Conservation (phyloP, 129 eudicot species). For the Centella asiatica region DNA sequence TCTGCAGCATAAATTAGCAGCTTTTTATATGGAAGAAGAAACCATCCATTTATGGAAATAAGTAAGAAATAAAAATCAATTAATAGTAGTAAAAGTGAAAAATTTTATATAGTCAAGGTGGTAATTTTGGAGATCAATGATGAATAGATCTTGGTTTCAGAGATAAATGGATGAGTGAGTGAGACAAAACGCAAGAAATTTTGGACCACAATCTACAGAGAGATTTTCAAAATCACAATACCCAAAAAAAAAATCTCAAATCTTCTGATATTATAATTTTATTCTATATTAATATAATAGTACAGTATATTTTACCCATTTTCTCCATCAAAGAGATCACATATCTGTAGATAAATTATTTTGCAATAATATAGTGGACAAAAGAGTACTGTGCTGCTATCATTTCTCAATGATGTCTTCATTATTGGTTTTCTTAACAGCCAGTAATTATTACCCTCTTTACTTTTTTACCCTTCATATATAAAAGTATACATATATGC, state of each 20-base stretch:
- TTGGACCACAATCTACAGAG: not conserved
- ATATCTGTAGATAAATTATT: not conserved
- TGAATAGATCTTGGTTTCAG: conserved; percentile 2
- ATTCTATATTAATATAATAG: too few species aligned
- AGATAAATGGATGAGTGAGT: not conserved
- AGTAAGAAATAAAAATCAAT: not conserved
- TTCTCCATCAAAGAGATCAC: not conserved
- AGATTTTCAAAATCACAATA: conserved; percentile 2
- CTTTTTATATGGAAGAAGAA: conserved; percentile 37
- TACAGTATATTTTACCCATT: too few species aligned
- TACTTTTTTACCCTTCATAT: not conserved
- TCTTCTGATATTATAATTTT: too few species aligned
- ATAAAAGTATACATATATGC: not conserved
- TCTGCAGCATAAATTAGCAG: conserved; percentile 38
- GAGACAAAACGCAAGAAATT: not conserved
- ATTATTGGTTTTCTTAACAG: conserved; percentile 10
- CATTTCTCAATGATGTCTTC: conserved; percentile 82
- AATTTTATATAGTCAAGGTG: conserved; percentile 8
- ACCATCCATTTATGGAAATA: conserved; percentile 21
- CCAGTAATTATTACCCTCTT: not conserved
- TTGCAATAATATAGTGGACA: not conserved
- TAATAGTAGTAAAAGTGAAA: too few species aligned
- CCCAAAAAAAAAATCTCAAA: too few species aligned
- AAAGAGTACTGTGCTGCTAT: conserved; percentile 27
- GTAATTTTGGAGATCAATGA: conserved; percentile 7